Base-by-base conservation (phyloP, 2,329 filamentous ascomycete genomes). In the Parascedosporium putredinis region DNA sequence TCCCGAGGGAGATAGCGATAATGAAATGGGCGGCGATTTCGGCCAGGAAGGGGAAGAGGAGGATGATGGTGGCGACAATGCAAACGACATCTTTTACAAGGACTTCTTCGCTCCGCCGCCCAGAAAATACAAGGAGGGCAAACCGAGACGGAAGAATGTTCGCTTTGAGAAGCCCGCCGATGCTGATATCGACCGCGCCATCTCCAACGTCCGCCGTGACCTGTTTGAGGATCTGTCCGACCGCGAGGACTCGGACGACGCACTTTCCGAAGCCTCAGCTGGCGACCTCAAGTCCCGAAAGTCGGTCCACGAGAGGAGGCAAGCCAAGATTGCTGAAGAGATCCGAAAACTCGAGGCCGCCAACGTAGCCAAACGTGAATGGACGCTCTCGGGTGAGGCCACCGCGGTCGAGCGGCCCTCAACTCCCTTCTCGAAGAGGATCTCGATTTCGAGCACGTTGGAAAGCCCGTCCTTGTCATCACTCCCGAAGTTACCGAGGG, bases 341-440 rank as follows among this genome's bases (percentile, higher is more conserved):
- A 98, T 98, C 56, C 86, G 90, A 55, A 83, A 85, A 52, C 79
- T 98, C 16, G 93, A 98, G 72, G 82, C 87, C 3, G 88, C 84
- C 24, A 91, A 90, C 50, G 84, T 97, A 1, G 85, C 87, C 25
- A 94, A 95, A 67, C 84, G 89, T 52, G 81, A 91, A 60, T 98
- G 93, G 93, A 86, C 87, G 16, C 71, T 97, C 48, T 78, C 85
- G 8, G 93, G 93, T 60, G 93, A 98, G 73, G 90, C 90, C 4
- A 77, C 81, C 45, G 91, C 88, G 2, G 74, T 75, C 1, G 88
- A 93, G 57, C 79, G 93, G 31, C 93, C 93, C 64, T 88, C 49
- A 97, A 98, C 70, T 96, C 91, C 1, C 76, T 98, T 2, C 79
- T 98, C 1, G 90, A 97, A 62, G 82, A 97, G 68, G 89, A 97